Conservation (phyloP, 352 stramenopile genomes). For the Pythium biforme region DNA sequence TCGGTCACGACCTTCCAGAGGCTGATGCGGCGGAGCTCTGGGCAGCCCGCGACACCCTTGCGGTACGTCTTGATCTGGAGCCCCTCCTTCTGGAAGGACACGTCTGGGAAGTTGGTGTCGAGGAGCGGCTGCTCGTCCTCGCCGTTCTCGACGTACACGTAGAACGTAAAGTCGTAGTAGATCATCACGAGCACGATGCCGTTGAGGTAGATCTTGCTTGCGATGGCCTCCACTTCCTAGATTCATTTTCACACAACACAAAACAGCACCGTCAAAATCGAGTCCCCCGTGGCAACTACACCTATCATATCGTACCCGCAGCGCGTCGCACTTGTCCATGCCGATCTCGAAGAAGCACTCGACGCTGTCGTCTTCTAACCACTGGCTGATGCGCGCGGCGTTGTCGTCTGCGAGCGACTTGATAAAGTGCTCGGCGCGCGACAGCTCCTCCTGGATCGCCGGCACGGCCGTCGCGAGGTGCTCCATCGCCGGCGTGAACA, state of each 20-base stretch:
- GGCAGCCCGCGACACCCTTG: conserved; percentile 59
- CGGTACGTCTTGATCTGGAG: conserved; percentile 86
- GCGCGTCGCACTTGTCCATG: conserved; percentile 60
- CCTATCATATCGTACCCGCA: conserved; percentile 61
- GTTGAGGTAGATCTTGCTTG: conserved; percentile 93
- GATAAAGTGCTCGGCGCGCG: conserved; percentile 83
- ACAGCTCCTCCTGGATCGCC: conserved; percentile 87
- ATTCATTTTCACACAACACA: conserved; percentile 9
- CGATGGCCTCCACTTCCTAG: conserved; percentile 91
- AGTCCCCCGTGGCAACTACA: background rate
- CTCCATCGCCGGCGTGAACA: conserved; percentile 89
- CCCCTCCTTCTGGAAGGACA: conserved; percentile 86
- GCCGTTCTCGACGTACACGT: conserved; percentile 87
- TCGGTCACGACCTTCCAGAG: conserved; percentile 83
- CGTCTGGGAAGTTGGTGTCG: conserved; percentile 93
- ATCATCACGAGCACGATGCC: conserved; percentile 91
- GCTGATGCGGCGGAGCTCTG: conserved; percentile 67
- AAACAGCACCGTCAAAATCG: background rate
- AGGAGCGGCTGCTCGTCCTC: conserved; percentile 91
- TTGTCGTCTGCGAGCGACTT: conserved; percentile 49
- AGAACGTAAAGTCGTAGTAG: conserved; percentile 92
- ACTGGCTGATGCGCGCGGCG: conserved; percentile 55
- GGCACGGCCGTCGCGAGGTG: conserved; percentile 76
- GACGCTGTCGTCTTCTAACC: conserved; percentile 88
- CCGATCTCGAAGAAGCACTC: conserved; percentile 93